A percentile compares a stretch with the other conserved stretches of the same genome.
Evolutionary conservation across 2,329 filamentous ascomycete species (phyloP).

Genomic region (Fonsecaea erecta): DNA sequence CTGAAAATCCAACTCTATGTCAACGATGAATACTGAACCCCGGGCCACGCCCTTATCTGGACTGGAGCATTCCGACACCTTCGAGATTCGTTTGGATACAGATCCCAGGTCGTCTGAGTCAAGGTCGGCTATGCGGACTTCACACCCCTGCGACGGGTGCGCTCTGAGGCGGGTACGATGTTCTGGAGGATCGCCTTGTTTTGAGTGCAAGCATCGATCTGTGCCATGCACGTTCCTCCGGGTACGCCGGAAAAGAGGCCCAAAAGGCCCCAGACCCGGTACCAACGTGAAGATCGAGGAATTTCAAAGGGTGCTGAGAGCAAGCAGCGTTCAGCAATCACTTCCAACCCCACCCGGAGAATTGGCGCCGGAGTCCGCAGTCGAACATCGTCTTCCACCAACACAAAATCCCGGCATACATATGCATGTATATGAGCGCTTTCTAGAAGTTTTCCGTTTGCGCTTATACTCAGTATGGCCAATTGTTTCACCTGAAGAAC

Average conservation of each 20-base stretch:
- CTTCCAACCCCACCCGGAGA: neutral
- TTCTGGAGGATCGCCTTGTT: constrained; percentile 9
- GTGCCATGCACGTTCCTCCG: constrained; percentile 13
- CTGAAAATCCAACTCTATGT: neutral
- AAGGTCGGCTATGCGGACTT: neutral
- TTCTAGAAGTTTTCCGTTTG: constrained; percentile 5
- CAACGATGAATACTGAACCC: neutral
- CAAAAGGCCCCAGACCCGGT: constrained; percentile 9
- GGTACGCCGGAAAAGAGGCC: constrained; percentile 15
- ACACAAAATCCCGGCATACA: neutral
- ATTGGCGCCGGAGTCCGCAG: neutral
- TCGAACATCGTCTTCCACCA: neutral
- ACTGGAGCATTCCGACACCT: neutral
- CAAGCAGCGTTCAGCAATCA: constrained; percentile 1
- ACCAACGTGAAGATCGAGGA: constrained; percentile 15
- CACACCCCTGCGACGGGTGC: constrained; percentile 14
- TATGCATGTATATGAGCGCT: neutral
- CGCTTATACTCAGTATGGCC: constrained; percentile 15
- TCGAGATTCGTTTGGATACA: neutral
- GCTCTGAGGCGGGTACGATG: constrained; percentile 11
- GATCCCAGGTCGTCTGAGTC: neutral
- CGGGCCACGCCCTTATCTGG: neutral
- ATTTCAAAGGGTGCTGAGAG: constrained; percentile 9
- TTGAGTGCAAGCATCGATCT: constrained; percentile 13
- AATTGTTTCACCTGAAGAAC: constrained; percentile 3